These are phyloP conservation scores for Plantago elongata DNA, from an alignment of 257 asterid species.

Conservation along the genomic window DNA sequence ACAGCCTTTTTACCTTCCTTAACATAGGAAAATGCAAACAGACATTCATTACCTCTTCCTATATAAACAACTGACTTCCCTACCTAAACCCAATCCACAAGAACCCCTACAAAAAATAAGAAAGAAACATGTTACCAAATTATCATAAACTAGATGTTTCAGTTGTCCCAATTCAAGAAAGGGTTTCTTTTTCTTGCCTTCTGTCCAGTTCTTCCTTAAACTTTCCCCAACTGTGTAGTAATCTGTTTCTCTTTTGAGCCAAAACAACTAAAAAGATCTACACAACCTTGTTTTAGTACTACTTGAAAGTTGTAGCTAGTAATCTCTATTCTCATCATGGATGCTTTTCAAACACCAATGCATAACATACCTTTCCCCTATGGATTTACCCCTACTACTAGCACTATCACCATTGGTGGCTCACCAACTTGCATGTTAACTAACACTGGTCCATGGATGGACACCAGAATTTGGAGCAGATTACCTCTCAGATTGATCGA, in stretches of 20 bases:
- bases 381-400: slow-evolving; percentile 27
- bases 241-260: neutral
- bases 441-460: slow-evolving; percentile 53
- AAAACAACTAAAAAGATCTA: too few relatives aligned
- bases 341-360: slow-evolving; percentile 47
- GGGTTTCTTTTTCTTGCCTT: slow-evolving; percentile 13
- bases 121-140: slow-evolving; percentile 3
- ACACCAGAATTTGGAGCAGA: slow-evolving; percentile 73
- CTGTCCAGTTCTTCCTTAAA: slow-evolving; percentile 1
- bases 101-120: slow-evolving; percentile 18
- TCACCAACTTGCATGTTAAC: slow-evolving; percentile 8
- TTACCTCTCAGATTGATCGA: slow-evolving; percentile 68
- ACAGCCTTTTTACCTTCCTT: too few relatives aligned
- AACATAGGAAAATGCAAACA: too few relatives aligned
- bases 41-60: slow-evolving; percentile 25
- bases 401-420: slow-evolving; percentile 12
- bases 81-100: slow-evolving; percentile 22
- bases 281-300: too few relatives aligned
- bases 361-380: slow-evolving; percentile 39
- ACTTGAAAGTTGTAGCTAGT: too few relatives aligned
- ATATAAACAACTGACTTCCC: slow-evolving; percentile 35
- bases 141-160: neutral
- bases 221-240: too few relatives aligned
- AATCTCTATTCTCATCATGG: slow-evolving; percentile 36
- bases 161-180: slow-evolving; percentile 15